A percentile compares a stretch with the other conserved stretches of the same genome.
These are phyloP conservation scores for Andrographis paniculata DNA, from an alignment of 305 asterid genomes.

Conservation along the genomic window DNA sequence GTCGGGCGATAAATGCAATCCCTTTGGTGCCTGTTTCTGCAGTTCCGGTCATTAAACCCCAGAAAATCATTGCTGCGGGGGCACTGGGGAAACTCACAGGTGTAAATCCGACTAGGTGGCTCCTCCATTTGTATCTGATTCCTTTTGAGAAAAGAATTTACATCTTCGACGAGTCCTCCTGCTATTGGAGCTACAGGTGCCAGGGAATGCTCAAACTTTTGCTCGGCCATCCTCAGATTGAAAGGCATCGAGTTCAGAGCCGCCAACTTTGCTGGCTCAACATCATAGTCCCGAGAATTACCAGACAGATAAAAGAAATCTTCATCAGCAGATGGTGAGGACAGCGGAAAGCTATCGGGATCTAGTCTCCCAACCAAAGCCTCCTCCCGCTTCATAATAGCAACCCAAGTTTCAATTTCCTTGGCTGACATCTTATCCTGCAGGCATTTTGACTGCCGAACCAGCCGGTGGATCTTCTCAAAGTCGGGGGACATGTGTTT, in stretches of 20 bases:
- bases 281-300: neutral
- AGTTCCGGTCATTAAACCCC: neutral
- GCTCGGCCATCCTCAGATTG: neutral
- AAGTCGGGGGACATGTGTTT: constrained; percentile 49
- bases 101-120: neutral
- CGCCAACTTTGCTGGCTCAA: neutral
- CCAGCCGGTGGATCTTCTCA: constrained; percentile 44
- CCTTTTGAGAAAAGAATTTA: neutral
- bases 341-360: neutral
- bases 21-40: neutral
- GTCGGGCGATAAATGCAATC: neutral
- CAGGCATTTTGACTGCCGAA: constrained; percentile 47
- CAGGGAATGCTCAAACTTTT: neutral
- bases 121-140: neutral
- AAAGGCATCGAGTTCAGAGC: neutral
- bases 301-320: neutral
- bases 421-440: constrained; percentile 74
- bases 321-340: neutral
- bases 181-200: neutral
- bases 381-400: constrained; percentile 13
- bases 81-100: neutral
- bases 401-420: constrained; percentile 55
- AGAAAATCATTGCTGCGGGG: neutral
- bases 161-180: neutral
- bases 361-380: too few species aligned